Base-by-base conservation (phyloP, 352 stramenopile genomes). In the Phytophthora fragariaefolia region DNA sequence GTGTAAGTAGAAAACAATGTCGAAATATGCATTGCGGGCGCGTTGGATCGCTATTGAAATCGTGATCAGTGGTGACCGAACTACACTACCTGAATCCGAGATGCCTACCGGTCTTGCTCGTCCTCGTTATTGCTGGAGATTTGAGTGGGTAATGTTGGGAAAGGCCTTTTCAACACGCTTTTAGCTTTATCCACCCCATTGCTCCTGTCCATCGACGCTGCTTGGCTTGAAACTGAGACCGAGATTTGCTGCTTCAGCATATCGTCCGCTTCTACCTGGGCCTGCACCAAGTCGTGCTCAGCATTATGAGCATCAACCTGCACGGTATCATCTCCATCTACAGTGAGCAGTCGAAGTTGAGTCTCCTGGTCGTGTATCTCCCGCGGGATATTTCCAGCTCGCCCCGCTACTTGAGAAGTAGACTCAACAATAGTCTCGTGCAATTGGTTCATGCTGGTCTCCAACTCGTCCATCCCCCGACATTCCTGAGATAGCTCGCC, bases 251-350 rank as follows among this genome's bases (percentile, higher is more conserved):
- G 60, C 63, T 80, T 88, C n/a, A 90, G 51, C 20, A 90, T 34
- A 47, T 80, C 88, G 23, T 87, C 82, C 45, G 82, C 53, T 22
- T 85, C 76, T 24, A 57, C 36, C 36, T 40, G 51, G 20, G 71
- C 59, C 4, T 78, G 45, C 12, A 51, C 51, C 18, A 87, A 66
- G 34, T 85, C 70, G 2, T 34, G 24, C 22, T 84, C 69, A 7
- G 45, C 18, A 46, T 83, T 87, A 27, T 80, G 61, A 0, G 76
- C 72, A 2, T 76, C 69, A 3, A 34, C 58, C 55, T 87, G 78
- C 6, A 85, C 76, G 0, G 70, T 77, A 20, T 85, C 81, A 1
- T 77, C 79, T 0, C 77, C 81, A 18, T 78, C 73, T 55, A 88
- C 79, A 0, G 77, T 73, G 22, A 79, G 69, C 52, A 82, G 73